phyloP scores from a whole-genome alignment of 495 filamentous ascomycete genomes.

The Daldinia grandis region DNA sequence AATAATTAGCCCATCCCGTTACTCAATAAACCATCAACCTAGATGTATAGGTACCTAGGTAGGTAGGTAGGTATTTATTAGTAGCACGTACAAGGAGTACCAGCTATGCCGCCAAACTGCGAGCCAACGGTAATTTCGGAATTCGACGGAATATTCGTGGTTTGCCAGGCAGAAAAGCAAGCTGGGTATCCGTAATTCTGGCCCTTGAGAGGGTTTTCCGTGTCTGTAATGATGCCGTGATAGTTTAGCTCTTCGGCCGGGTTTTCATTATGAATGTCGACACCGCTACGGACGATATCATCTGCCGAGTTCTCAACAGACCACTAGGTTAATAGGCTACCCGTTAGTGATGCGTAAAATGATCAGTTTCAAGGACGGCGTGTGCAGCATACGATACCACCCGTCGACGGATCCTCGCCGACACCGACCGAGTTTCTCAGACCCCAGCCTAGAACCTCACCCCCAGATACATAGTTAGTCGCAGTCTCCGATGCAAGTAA shows the following conservation, averaged over 20 bases:
- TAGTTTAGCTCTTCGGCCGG: conserved; percentile 75
- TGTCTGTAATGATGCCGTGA: conserved; percentile 64
- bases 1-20: background rate
- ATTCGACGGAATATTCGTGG: conserved; percentile 59
- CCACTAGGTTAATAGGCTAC: conserved; percentile 57
- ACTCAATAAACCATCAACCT: background rate
- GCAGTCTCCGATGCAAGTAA: conserved; percentile 38
- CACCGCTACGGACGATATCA: conserved; percentile 58
- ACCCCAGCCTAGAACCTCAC: conserved; percentile 69
- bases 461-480: conserved; percentile 58
- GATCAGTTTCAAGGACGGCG: background rate
- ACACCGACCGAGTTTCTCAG: conserved; percentile 73
- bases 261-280: conserved; percentile 70
- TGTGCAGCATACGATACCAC: conserved; percentile 53
- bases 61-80: no score
- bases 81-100: conserved; percentile 36
- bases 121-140: conserved; percentile 55
- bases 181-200: conserved; percentile 69
- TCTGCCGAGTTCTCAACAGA: conserved; percentile 75
- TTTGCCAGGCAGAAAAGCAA: conserved; percentile 69
- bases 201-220: conserved; percentile 51
- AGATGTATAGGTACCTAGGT: no score
- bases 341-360: conserved; percentile 25
- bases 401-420: conserved; percentile 64
- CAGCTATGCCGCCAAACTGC: conserved; percentile 54